A percentile compares a stretch with the other conserved stretches of the same genome.
Conservation (phyloP, 148 eudicot genomes). For the Arctostaphylos glauca region DNA sequence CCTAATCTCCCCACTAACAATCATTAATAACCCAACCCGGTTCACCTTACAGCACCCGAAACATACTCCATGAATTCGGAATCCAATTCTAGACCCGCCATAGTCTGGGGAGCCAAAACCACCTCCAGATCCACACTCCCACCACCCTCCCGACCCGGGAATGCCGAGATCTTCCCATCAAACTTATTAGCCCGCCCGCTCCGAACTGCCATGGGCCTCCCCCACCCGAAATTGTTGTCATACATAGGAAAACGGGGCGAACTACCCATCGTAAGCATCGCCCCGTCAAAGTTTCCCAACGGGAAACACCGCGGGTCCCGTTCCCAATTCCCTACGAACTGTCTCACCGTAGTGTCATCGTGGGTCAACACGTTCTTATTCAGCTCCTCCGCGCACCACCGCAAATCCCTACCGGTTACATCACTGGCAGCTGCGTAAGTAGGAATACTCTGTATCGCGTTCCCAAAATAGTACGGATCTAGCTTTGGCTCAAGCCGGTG, state of each 20-base stretch:
- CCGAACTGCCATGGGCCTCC: slow-evolving; percentile 65
- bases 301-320: slow-evolving; percentile 75
- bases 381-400: slow-evolving; percentile 84
- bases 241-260: slow-evolving; percentile 94
- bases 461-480: slow-evolving; percentile 65
- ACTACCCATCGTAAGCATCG: slow-evolving; percentile 85
- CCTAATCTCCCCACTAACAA: not conserved
- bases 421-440: slow-evolving; percentile 59
- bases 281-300: slow-evolving; percentile 83
- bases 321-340: slow-evolving; percentile 59
- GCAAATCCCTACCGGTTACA: slow-evolving; percentile 41
- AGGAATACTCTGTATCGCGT: slow-evolving; percentile 89
- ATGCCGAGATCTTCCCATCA: slow-evolving; percentile 90
- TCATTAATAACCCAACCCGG: not conserved
- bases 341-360: slow-evolving; percentile 48
- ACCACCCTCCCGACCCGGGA: slow-evolving; percentile 71
- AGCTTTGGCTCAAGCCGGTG: slow-evolving; percentile 73
- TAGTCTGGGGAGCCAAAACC: slow-evolving; percentile 62
- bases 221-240: slow-evolving; percentile 91
- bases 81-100: slow-evolving; percentile 63
- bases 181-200: slow-evolving; percentile 86
- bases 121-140: slow-evolving; percentile 85
- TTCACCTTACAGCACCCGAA: slow-evolving; percentile 16
- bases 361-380: slow-evolving; percentile 52
- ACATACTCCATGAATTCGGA: slow-evolving; percentile 76